Conservation (phyloP, 805 yeast genomes). For the Saccharomycodes ludwigii region DNA sequence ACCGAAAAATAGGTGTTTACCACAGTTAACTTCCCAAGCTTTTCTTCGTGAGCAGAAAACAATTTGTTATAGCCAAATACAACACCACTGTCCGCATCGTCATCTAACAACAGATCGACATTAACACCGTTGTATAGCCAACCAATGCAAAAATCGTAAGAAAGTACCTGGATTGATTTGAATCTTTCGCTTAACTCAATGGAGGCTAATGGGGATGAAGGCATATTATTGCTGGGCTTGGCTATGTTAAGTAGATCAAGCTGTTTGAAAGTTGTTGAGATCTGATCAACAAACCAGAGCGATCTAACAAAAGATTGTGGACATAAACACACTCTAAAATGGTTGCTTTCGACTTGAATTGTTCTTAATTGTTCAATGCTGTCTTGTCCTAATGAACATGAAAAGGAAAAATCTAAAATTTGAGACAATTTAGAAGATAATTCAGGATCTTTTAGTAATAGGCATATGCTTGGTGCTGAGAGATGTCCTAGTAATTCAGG, state of each 20-base stretch:
- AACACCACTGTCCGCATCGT: conserved; percentile 48
- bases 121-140: conserved; percentile 49
- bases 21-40: conserved; percentile 54
- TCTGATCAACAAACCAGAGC: conserved; percentile 25
- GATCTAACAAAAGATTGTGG: conserved; percentile 35
- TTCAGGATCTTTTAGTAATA: conserved; percentile 18
- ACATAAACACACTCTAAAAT: conserved; percentile 45
- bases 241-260: too few relatives aligned
- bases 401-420: conserved; percentile 35
- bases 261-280: too few relatives aligned
- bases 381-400: conserved; percentile 28
- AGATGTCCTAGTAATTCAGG: conserved; percentile 18
- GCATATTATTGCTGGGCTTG: too few relatives aligned
- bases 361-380: conserved; percentile 25
- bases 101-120: conserved; percentile 6
- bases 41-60: conserved; percentile 49
- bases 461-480: conserved; percentile 17
- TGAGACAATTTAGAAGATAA: conserved; percentile 29
- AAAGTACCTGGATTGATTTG: conserved; percentile 41
- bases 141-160: conserved; percentile 61
- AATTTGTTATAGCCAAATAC: conserved; percentile 67
- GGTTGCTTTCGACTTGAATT: conserved; percentile 45
- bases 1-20: conserved; percentile 59
- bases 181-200: neutral
- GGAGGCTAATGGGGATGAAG: too few relatives aligned